These are phyloP conservation scores for Boeremia lycopersici DNA, from an alignment of 2,329 filamentous ascomycete species.

Conservation along the genomic window DNA sequence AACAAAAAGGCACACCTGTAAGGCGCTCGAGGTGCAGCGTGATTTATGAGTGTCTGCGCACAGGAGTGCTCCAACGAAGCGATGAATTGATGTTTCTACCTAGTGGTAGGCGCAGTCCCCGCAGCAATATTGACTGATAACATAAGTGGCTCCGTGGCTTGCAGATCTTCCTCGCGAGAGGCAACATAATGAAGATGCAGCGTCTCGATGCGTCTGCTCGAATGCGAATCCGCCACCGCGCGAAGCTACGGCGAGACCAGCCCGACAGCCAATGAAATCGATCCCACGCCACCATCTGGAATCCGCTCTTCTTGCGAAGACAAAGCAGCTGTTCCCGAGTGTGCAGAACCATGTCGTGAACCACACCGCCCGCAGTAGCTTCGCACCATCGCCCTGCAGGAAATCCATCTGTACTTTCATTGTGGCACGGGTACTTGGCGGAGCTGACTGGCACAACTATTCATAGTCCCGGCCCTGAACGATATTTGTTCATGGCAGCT, in stretches of 20 bases:
- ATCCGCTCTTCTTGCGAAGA: neutral
- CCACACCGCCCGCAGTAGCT: neutral
- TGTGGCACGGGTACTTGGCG: conserved; percentile 2
- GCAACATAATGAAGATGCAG: neutral
- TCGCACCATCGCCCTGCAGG: neutral
- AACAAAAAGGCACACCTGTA: neutral
- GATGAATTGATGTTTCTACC: too few relatives aligned
- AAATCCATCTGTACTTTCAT: neutral
- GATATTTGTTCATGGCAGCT: conserved; percentile 7
- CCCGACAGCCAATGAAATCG: conserved; percentile 1
- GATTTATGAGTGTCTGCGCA: neutral
- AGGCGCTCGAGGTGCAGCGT: neutral
- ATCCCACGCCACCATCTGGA: neutral
- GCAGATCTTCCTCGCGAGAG: neutral
- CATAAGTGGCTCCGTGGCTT: neutral
- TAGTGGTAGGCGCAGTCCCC: too few relatives aligned
- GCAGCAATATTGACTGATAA: neutral
- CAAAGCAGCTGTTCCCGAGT: conserved; percentile 1
- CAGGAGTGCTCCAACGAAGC: neutral
- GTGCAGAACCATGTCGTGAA: conserved; percentile 5
- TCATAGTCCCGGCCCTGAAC: neutral
- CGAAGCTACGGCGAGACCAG: neutral
- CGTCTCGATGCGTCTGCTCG: conserved; percentile 1
- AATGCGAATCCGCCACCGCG: neutral
- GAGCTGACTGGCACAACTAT: conserved; percentile 2